These are phyloP conservation scores for Phialophora chinensis DNA, from an alignment of 2,329 filamentous ascomycete species.

Conservation along the genomic window DNA sequence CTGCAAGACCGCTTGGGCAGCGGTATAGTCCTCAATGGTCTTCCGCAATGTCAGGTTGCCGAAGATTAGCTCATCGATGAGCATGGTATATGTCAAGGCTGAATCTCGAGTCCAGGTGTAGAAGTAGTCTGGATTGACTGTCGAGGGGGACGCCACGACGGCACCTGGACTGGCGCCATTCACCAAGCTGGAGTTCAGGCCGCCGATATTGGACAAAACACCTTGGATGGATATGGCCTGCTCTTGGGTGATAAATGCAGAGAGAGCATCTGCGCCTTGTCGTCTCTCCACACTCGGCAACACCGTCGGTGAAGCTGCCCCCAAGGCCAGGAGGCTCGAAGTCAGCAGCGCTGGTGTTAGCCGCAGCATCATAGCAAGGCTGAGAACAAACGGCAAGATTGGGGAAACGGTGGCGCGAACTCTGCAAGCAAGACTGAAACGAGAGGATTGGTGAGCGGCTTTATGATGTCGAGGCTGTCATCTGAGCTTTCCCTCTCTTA, in stretches of 20 bases:
- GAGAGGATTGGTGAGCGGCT: neutral
- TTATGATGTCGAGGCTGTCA: neutral
- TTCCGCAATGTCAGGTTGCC: constrained; percentile 66
- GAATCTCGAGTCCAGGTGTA: constrained; percentile 81
- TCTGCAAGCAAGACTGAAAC: neutral
- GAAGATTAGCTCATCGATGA: constrained; percentile 70
- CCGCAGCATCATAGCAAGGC: constrained; percentile 16
- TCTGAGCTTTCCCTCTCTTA: neutral
- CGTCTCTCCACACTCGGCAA: constrained; percentile 17
- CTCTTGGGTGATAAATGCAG: constrained; percentile 53
- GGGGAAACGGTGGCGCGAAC: neutral
- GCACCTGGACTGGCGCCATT: constrained; percentile 58
- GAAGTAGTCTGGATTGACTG: constrained; percentile 65
- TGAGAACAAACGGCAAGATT: neutral
- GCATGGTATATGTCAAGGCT: constrained; percentile 71
- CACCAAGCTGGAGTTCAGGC: constrained; percentile 55
- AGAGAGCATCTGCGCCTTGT: constrained; percentile 32
- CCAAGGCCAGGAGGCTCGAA: constrained; percentile 11
- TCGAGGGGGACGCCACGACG: constrained; percentile 65
- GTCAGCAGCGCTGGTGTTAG: constrained; percentile 1
- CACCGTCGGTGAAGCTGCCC: constrained; percentile 10
- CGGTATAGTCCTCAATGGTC: constrained; percentile 71
- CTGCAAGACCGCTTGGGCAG: constrained; percentile 69
- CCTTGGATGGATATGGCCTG: constrained; percentile 59
- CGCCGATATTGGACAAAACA: constrained; percentile 62